phyloP scores from a whole-genome alignment of 2,329 filamentous ascomycete species.

The Aspergillus sp. region DNA sequence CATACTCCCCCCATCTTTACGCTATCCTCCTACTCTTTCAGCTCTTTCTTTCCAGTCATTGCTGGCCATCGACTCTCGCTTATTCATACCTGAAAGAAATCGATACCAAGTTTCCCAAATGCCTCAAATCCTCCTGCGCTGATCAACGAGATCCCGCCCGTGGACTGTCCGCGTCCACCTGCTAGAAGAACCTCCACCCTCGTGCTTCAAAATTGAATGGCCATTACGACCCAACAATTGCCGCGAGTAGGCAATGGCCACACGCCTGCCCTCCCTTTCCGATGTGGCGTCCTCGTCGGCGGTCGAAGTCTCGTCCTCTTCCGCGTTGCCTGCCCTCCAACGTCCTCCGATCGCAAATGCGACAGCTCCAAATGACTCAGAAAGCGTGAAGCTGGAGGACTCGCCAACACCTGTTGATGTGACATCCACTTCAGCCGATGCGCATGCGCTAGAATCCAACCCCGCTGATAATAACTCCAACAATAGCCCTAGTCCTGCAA shows the following conservation, averaged over 20 bases:
- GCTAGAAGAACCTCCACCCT: background rate
- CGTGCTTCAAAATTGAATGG: conserved; percentile 27
- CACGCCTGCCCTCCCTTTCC: conserved; percentile 27
- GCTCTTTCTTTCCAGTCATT: background rate
- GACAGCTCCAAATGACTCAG: conserved; percentile 11
- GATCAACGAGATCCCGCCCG: conserved; percentile 10
- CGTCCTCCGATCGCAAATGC: conserved; percentile 8
- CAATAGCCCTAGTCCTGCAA: conserved; percentile 15
- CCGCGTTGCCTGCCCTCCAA: conserved; percentile 6
- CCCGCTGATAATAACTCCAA: conserved; percentile 14
- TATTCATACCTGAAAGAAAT: background rate
- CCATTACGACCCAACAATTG: conserved; percentile 21
- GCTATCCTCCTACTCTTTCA: background rate
- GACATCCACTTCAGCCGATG: conserved; percentile 23
- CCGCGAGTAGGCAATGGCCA: conserved; percentile 36
- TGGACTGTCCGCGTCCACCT: conserved; percentile 8
- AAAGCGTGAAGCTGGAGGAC: conserved; percentile 25
- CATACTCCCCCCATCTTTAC: conserved; percentile 1
- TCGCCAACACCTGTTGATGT: conserved; percentile 26
- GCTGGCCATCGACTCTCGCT: background rate
- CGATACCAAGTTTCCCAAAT: background rate
- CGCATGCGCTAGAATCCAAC: conserved; percentile 21
- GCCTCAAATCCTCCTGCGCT: conserved; percentile 2
- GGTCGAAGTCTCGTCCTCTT: conserved; percentile 18
- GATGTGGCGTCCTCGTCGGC: conserved; percentile 28